Evolutionary conservation across 2,329 filamentous ascomycete species (phyloP), one percentile per base, ranked within the genome.

Genomic region (Neopestalotiopsis sp.): DNA sequence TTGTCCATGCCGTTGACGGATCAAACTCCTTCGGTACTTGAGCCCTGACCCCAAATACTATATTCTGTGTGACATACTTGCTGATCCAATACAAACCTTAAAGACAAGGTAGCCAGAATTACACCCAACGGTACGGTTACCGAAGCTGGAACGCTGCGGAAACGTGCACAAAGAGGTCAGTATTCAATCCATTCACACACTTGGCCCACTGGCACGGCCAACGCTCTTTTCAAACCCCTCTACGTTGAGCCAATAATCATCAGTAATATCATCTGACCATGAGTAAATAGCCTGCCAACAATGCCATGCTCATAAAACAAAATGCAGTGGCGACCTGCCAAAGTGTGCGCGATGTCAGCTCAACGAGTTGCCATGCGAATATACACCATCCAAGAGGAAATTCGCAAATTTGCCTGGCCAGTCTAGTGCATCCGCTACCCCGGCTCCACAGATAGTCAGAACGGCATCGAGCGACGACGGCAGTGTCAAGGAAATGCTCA

Each of bases 291-390:
- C 82, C n/a, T 84, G 82, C 71, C 77, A 75, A 30, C 77, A 82
- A 65, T 84, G 82, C 40, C 81, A 83, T 70, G 68, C 76, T 3
- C 81, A 83, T 72, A 84, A 84, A 72, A 83, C 81, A 1, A 83
- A 82, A 69, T 84, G 82, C 69, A 82, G 81, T 1, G 81, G 81
- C 24, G 81, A 83, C 64, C 68, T 81, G 60, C 81, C 81, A 5
- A 74, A 73, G 34, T 84, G 82, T 70, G 78, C 79, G 70, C 74
- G 82, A 67, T 84, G 82, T 70, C 77, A 80, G 60, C 70, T 70
- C 1, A 73, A 74, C 38, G 75, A 76, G 32, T 70, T 83, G n/a
- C 63, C 67, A 17, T 84, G 82, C 74, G 81, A 82, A 70, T 84
- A 84, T 69, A 78, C 76, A 14, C 75, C 78, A 0, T 76, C 79